Evolutionary conservation across 345 rosid species (phyloP).

Genomic region (Brassica nigra): DNA sequence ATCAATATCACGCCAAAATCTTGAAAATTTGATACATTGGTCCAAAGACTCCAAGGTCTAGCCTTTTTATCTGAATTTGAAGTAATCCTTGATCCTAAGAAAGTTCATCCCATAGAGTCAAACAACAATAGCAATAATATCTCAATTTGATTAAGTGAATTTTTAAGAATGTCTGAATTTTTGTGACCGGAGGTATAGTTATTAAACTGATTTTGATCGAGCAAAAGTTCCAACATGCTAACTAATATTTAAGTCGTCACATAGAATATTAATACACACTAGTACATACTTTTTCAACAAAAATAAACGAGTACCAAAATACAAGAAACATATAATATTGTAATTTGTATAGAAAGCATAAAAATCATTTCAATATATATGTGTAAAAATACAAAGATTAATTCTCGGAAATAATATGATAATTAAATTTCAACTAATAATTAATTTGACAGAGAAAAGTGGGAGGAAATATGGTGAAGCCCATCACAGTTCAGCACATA

Average conservation of each 20-base stretch:
- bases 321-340: neutral
- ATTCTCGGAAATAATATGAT: neutral
- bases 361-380: neutral
- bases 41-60: conserved; percentile 24
- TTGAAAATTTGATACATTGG: conserved; percentile 21
- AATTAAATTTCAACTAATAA: neutral
- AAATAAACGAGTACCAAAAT: neutral
- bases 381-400: neutral
- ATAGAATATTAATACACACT: neutral
- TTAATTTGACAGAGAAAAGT: neutral
- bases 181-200: neutral
- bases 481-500: neutral
- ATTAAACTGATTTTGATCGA: neutral
- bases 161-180: neutral
- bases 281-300: neutral
- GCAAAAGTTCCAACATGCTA: neutral
- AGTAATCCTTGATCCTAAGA: neutral
- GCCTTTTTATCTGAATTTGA: conserved; percentile 10
- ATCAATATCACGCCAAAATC: conserved; percentile 29
- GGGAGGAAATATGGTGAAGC: neutral
- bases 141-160: neutral
- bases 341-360: neutral
- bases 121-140: neutral
- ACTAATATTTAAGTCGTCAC: neutral
- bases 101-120: neutral